Conservation (phyloP, 2,329 filamentous ascomycete species). For the Xylaria sp. region DNA sequence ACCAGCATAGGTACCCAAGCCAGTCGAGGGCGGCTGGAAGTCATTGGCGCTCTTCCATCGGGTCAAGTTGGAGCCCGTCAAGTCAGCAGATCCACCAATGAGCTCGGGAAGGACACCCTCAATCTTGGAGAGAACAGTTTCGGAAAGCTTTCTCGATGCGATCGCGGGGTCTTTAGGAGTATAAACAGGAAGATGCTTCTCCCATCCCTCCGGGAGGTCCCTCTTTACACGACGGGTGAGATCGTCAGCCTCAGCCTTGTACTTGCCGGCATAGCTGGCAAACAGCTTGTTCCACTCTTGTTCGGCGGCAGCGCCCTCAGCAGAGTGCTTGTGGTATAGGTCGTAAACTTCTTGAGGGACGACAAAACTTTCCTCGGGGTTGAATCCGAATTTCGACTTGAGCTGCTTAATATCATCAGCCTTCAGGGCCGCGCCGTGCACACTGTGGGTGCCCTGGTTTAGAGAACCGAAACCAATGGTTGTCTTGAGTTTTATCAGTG, state of each 20-base stretch:
- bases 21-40: constrained; percentile 90
- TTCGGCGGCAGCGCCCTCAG: constrained; percentile 88
- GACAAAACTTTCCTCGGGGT: constrained; percentile 90
- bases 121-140: constrained; percentile 90
- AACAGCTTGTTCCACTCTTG: constrained; percentile 95
- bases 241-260: constrained; percentile 82
- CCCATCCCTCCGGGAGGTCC: constrained; percentile 94
- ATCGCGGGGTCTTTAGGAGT: constrained; percentile 84
- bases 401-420: constrained; percentile 91
- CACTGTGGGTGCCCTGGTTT: constrained; percentile 91
- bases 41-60: constrained; percentile 97
- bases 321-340: constrained; percentile 82
- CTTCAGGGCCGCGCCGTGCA: constrained; percentile 97
- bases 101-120: constrained; percentile 87
- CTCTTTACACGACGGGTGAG: constrained; percentile 81
- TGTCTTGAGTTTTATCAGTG: constrained; percentile 95
- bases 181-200: constrained; percentile 92
- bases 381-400: constrained; percentile 95
- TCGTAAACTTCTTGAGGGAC: constrained; percentile 97
- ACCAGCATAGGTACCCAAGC: constrained; percentile 88
- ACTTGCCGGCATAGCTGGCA: constrained; percentile 82
- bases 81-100: constrained; percentile 93
- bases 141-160: constrained; percentile 95
- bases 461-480: constrained; percentile 97
- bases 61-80: constrained; percentile 99